phyloP scores from a whole-genome alignment of 2,329 filamentous ascomycete genomes.

The Cercospora sojina region DNA sequence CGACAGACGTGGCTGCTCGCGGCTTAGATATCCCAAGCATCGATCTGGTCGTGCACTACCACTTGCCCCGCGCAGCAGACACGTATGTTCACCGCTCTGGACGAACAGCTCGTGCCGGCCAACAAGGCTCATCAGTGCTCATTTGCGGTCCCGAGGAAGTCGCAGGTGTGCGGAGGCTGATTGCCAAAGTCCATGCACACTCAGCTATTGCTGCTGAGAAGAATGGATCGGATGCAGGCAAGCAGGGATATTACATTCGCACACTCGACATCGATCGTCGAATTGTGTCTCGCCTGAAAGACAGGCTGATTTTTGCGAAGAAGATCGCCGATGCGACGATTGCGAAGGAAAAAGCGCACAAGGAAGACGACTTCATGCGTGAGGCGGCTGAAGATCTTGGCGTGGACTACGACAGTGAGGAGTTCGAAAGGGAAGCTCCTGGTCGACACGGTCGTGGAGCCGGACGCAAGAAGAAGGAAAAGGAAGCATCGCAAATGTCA shows the following conservation, averaged over 20 bases:
- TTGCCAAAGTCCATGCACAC: slow-evolving; percentile 79
- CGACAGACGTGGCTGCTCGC: slow-evolving; percentile 89
- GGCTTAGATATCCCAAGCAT: slow-evolving; percentile 91
- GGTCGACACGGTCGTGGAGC: slow-evolving; percentile 64
- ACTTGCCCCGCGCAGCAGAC: slow-evolving; percentile 86
- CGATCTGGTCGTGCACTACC: slow-evolving; percentile 90
- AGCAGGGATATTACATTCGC: slow-evolving; percentile 65
- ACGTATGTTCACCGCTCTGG: slow-evolving; percentile 95
- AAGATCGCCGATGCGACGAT: slow-evolving; percentile 77
- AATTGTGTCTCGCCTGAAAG: slow-evolving; percentile 72
- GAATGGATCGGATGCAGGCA: slow-evolving; percentile 50
- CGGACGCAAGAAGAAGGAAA: slow-evolving; percentile 72
- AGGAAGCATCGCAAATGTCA: slow-evolving; percentile 63
- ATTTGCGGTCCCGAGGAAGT: slow-evolving; percentile 92
- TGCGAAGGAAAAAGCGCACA: slow-evolving; percentile 82
- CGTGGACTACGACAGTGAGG: slow-evolving; percentile 88
- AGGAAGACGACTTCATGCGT: slow-evolving; percentile 80
- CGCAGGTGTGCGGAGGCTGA: slow-evolving; percentile 74
- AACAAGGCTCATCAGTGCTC: slow-evolving; percentile 76
- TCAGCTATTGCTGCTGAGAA: slow-evolving; percentile 42
- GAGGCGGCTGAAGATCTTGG: slow-evolving; percentile 87
- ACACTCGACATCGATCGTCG: slow-evolving; percentile 81
- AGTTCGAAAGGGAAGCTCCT: slow-evolving; percentile 64
- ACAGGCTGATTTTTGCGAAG: slow-evolving; percentile 78
- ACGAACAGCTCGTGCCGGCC: slow-evolving; percentile 81